These are phyloP conservation scores for Cladorrhinum sp. DNA, from an alignment of 2,329 filamentous ascomycete genomes.

Conservation along the genomic window DNA sequence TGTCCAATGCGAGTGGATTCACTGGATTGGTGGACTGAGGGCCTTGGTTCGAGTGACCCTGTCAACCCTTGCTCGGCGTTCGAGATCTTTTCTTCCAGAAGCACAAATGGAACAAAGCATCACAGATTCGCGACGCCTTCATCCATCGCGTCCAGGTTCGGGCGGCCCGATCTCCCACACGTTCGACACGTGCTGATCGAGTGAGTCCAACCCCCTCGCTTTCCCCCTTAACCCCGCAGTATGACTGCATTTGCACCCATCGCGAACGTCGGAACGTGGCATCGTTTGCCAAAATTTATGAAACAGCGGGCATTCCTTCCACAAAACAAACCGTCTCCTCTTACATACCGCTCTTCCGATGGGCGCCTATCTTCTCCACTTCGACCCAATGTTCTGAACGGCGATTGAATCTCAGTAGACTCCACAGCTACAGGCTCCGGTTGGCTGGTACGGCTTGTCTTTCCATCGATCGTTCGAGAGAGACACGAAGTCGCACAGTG, in stretches of 20 bases:
- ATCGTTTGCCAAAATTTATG: background rate
- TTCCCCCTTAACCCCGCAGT: conserved; percentile 10
- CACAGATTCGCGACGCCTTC: background rate
- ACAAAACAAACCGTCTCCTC: conserved; percentile 3
- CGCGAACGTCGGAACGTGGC: conserved; percentile 9
- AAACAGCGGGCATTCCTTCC: conserved; percentile 2
- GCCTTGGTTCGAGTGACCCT: background rate
- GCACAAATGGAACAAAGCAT: conserved; percentile 8
- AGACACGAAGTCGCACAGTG: background rate
- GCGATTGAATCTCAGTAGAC: background rate
- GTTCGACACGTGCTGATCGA: conserved; percentile 3
- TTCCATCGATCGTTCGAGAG: background rate
- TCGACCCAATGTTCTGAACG: background rate
- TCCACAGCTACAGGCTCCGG: background rate
- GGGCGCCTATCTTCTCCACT: background rate
- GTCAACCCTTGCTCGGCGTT: background rate
- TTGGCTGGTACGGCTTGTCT: background rate
- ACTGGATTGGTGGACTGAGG: background rate
- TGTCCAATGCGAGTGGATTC: background rate
- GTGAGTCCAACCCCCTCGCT: background rate
- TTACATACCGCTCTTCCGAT: conserved; percentile 7
- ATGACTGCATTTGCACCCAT: conserved; percentile 17
- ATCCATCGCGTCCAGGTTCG: background rate
- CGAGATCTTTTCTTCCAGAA: conserved; percentile 7
- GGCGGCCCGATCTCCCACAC: conserved; percentile 9